These are phyloP conservation scores for Psilocybe cyanescens DNA, from an alignment of 768 basidiomycete genomes.

Conservation along the genomic window DNA sequence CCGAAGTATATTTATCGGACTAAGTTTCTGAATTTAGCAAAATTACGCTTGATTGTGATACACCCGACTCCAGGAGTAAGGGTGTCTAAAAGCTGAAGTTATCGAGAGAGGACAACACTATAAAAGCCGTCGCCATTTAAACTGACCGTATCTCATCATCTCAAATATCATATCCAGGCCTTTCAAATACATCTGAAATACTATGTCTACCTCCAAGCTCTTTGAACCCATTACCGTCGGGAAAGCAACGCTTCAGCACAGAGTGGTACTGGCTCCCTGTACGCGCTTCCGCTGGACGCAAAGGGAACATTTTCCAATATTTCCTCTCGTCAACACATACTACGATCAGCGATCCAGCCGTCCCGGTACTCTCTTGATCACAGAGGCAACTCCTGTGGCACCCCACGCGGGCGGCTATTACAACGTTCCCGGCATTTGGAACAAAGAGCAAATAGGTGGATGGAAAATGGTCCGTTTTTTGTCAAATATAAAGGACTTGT, in stretches of 20 bases:
- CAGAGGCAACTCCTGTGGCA: constrained; percentile 61
- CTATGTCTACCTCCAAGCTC: constrained; percentile 36
- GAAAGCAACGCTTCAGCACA: constrained; percentile 42
- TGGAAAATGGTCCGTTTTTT: constrained; percentile 55
- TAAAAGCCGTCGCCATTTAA: too few species aligned
- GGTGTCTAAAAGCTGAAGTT: too few species aligned
- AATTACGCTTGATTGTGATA: too few species aligned
- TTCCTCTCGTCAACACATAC: constrained; percentile 42
- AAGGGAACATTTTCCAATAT: constrained; percentile 37
- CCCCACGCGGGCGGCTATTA: constrained; percentile 50
- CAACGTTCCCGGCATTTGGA: constrained; percentile 68
- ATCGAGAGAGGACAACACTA: too few species aligned
- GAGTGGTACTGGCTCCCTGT: constrained; percentile 57
- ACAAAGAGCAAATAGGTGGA: constrained; percentile 55
- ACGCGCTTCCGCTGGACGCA: constrained; percentile 42
- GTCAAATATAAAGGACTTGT: background rate
- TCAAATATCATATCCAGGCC: too few species aligned
- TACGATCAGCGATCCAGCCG: constrained; percentile 50
- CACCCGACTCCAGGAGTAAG: too few species aligned
- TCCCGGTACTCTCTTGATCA: constrained; percentile 57
- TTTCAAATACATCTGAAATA: too few species aligned
- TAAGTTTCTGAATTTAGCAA: too few species aligned
- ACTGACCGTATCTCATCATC: too few species aligned
- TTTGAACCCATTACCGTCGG: constrained; percentile 55
- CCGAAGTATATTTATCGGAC: too few species aligned